phyloP scores from a whole-genome alignment of 2,329 filamentous ascomycete genomes.

The Diaporthe eres region DNA sequence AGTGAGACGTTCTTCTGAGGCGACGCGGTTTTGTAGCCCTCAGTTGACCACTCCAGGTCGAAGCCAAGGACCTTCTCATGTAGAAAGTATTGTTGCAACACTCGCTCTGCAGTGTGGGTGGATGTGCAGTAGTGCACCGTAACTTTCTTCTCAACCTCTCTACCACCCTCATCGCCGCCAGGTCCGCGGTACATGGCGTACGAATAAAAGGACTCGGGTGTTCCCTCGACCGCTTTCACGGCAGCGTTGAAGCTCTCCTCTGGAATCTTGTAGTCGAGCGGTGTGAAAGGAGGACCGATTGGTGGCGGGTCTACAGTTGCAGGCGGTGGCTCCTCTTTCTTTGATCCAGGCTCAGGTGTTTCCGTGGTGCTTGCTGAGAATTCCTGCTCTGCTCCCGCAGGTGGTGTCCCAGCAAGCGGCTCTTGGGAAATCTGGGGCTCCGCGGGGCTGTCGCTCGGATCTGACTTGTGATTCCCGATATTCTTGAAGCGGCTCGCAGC shows the following conservation, averaged over 20 bases:
- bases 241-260: constrained; percentile 63
- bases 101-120: constrained; percentile 75
- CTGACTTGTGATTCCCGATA: neutral
- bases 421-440: neutral
- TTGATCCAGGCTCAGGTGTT: neutral
- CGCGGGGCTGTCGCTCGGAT: neutral
- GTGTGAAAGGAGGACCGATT: constrained; percentile 53
- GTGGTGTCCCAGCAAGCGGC: neutral
- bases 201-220: constrained; percentile 74
- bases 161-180: constrained; percentile 50
- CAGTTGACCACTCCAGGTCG: constrained; percentile 86
- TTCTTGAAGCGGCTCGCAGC: neutral
- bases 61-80: constrained; percentile 83
- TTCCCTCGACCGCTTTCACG: constrained; percentile 59
- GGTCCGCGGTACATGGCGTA: constrained; percentile 76
- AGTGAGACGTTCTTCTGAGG: constrained; percentile 81
- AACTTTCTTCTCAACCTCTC: constrained; percentile 62
- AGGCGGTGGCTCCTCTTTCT: constrained; percentile 27
- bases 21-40: constrained; percentile 60
- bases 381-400: neutral
- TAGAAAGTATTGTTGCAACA: constrained; percentile 76
- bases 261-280: constrained; percentile 62
- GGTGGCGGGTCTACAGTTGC: constrained; percentile 29
- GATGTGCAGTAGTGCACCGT: constrained; percentile 84
- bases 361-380: neutral